Percentiles rank a stretch among this genome's conserved stretches.
Evolutionary conservation across 331 rosid species (phyloP).

Genomic region (Rosa hybrid): DNA sequence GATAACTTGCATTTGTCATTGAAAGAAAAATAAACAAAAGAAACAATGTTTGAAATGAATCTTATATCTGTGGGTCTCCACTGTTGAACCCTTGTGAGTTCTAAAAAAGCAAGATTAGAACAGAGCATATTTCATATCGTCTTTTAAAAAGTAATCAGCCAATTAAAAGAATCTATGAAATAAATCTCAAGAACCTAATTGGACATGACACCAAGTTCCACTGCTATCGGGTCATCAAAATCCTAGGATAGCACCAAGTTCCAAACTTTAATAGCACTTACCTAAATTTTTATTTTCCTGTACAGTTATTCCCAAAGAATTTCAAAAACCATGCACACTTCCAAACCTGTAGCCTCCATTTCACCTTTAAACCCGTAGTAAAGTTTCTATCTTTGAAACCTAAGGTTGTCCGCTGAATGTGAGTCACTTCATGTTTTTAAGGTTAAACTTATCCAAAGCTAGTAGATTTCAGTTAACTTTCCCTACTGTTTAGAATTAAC

Average conservation of each 20-base stretch:
- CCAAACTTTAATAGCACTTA: neutral
- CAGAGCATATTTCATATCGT: neutral
- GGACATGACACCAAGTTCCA: neutral
- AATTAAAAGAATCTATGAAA: neutral
- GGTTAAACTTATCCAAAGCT: too few relatives aligned
- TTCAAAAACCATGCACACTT: neutral
- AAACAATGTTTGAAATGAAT: neutral
- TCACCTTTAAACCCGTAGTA: neutral
- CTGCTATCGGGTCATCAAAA: too few relatives aligned
- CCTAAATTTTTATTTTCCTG: neutral
- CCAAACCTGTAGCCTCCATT: neutral
- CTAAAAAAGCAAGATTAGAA: neutral
- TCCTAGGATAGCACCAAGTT: neutral
- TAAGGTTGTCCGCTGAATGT: neutral
- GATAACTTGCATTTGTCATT: neutral
- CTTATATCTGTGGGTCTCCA: neutral
- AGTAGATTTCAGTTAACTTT: neutral
- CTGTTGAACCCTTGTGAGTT: neutral
- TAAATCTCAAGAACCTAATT: neutral
- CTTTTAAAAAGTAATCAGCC: neutral
- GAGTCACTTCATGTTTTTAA: too few relatives aligned
- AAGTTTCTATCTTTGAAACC: constrained; percentile 5
- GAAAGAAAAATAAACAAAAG: neutral
- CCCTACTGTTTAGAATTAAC: neutral
- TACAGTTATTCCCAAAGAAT: neutral